A percentile compares a stretch with the other conserved stretches of the same genome.
Evolutionary conservation across 495 filamentous ascomycete species (phyloP).

Genomic region (Astrocystis sublimbata): DNA sequence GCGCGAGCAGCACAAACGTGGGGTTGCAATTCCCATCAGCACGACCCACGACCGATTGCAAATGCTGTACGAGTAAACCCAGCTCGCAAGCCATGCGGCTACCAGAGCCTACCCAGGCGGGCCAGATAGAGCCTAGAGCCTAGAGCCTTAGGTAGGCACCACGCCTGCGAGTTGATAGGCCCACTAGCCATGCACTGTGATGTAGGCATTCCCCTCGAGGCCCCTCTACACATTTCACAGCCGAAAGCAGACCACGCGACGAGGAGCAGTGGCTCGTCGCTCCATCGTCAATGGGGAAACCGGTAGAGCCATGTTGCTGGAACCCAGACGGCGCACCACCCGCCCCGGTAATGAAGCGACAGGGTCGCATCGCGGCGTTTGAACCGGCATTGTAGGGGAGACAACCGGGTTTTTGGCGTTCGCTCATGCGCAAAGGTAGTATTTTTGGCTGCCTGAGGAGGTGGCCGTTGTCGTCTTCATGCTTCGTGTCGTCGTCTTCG

Average conservation of each 20-base stretch:
- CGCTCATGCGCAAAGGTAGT: neutral
- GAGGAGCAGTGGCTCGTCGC: neutral
- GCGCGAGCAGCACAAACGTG: slow-evolving; percentile 15
- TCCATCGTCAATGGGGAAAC: neutral
- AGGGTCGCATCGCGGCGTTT: neutral
- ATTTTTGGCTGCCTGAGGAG: neutral
- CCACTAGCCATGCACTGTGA: slow-evolving; percentile 22
- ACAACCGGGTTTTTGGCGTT: neutral
- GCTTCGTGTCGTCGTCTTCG: neutral
- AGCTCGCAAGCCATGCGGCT: slow-evolving; percentile 38
- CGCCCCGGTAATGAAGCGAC: neutral
- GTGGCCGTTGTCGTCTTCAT: neutral
- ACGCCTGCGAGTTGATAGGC: slow-evolving; percentile 32
- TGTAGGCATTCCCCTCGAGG: too few species aligned
- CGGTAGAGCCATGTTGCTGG: slow-evolving; percentile 1
- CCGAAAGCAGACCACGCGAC: slow-evolving; percentile 1
- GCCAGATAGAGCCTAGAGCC: too few species aligned
- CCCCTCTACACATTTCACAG: slow-evolving; percentile 19
- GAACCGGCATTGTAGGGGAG: neutral
- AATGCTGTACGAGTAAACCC: slow-evolving; percentile 24
- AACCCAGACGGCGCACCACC: neutral
- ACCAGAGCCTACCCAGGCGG: too few species aligned
- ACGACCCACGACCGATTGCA: slow-evolving; percentile 30
- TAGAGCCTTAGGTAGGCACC: too few species aligned
- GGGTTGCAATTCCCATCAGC: slow-evolving; percentile 26